These are phyloP conservation scores for Fusarium anguioides DNA, from an alignment of 2,329 filamentous ascomycete genomes.

Conservation along the genomic window DNA sequence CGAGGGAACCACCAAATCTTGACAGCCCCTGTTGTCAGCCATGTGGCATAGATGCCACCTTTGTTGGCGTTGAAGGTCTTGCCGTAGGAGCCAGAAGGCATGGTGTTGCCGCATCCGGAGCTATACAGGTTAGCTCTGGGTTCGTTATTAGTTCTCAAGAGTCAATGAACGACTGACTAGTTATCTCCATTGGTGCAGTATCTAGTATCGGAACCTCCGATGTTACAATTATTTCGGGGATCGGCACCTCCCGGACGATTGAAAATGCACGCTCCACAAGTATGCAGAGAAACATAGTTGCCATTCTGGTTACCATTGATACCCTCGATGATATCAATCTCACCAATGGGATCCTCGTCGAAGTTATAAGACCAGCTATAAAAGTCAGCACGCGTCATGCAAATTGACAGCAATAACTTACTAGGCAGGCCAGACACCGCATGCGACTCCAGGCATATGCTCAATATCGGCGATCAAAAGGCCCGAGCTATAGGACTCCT, in stretches of 20 bases:
- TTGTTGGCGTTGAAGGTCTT: slow-evolving; percentile 17
- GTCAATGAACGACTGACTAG: neutral
- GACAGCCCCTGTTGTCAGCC: slow-evolving; percentile 12
- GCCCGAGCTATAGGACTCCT: slow-evolving; percentile 15
- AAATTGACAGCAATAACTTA: neutral
- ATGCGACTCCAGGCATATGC: slow-evolving; percentile 19
- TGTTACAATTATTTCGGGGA: slow-evolving; percentile 12
- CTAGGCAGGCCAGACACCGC: slow-evolving; percentile 20
- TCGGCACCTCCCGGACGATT: slow-evolving; percentile 8
- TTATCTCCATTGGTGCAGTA: slow-evolving; percentile 2
- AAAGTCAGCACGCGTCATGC: neutral
- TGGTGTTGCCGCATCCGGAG: slow-evolving; percentile 17
- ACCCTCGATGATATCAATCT: slow-evolving; percentile 21
- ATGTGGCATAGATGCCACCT: slow-evolving; percentile 16
- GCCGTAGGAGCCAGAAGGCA: slow-evolving; percentile 19
- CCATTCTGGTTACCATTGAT: slow-evolving; percentile 9
- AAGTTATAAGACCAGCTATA: slow-evolving; percentile 23
- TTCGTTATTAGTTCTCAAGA: accelerated
- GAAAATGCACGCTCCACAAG: slow-evolving; percentile 17
- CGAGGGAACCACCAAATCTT: slow-evolving; percentile 28
- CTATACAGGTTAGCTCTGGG: neutral
- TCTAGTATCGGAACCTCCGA: neutral
- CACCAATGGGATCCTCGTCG: slow-evolving; percentile 16
- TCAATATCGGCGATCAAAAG: slow-evolving; percentile 24
- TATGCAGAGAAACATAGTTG: slow-evolving; percentile 18